These are phyloP conservation scores for Nicotiana paniculata DNA, from an alignment of 257 asterid genomes.

Conservation along the genomic window DNA sequence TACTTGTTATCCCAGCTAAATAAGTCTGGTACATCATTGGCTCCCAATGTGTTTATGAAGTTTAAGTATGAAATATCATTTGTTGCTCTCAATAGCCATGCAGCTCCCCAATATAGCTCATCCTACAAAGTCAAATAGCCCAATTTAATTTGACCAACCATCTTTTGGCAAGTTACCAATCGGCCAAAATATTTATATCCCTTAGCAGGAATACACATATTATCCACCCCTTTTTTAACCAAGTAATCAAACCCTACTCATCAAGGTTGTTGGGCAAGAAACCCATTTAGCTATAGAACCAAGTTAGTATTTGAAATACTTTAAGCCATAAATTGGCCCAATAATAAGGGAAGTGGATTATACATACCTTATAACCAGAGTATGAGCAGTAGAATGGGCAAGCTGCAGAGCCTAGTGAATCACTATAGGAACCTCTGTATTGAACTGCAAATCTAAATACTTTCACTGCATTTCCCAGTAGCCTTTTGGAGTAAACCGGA, in stretches of 20 bases:
- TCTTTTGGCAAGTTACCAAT: no score
- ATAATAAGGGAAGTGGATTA: neutral
- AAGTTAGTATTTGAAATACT: neutral
- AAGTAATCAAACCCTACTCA: no score
- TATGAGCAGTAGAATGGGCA: conserved; percentile 88
- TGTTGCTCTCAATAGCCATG: conserved; percentile 83
- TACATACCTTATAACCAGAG: conserved; percentile 60
- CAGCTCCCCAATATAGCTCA: conserved; percentile 82
- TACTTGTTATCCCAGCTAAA: conserved; percentile 92
- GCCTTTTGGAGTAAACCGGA: conserved; percentile 37
- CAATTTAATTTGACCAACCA: neutral
- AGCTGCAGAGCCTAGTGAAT: conserved; percentile 56
- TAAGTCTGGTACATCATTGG: conserved; percentile 44
- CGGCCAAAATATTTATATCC: no score
- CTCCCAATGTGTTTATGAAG: conserved; percentile 46
- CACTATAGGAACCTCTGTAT: conserved; percentile 71
- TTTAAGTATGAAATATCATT: conserved; percentile 46
- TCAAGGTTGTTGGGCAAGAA: neutral
- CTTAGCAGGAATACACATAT: no score
- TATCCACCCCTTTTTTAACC: neutral
- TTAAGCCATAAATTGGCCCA: neutral
- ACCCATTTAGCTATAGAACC: neutral
- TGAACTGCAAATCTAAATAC: conserved; percentile 65
- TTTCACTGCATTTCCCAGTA: conserved; percentile 42
- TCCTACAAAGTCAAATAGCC: conserved; percentile 29